Evolutionary conservation across 768 basidiomycete genomes (phyloP).

Genomic region (Auricularia sp.): DNA sequence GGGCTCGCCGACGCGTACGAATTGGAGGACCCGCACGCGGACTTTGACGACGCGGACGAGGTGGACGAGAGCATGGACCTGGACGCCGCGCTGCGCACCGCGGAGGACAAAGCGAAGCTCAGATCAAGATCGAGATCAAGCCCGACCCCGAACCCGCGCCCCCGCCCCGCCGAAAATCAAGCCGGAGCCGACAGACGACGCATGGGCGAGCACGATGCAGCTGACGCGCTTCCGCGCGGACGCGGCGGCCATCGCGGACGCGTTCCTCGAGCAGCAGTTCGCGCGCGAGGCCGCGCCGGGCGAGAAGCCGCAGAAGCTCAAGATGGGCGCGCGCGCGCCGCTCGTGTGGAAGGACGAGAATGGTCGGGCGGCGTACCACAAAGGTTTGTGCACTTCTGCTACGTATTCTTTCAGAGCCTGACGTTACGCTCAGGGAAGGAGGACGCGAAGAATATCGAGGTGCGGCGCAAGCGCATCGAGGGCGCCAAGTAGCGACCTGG

Average conservation of each 20-base stretch:
- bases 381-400: not conserved
- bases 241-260: slow-evolving; percentile 5
- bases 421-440: not conserved
- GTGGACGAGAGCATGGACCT: slow-evolving; percentile 5
- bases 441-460: slow-evolving; percentile 6
- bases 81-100: slow-evolving; percentile 4
- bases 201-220: slow-evolving; percentile 4
- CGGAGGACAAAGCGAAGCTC: slow-evolving; percentile 4
- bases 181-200: slow-evolving; percentile 1
- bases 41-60: slow-evolving; percentile 2
- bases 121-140: not conserved
- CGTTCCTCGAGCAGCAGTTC: not conserved
- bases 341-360: not conserved
- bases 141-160: not conserved
- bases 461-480: slow-evolving; percentile 5
- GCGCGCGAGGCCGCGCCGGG: too few species aligned
- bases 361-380: not conserved
- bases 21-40: not conserved
- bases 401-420: not conserved
- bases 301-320: slow-evolving; percentile 2
- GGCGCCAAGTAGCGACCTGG: not conserved
- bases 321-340: not conserved
- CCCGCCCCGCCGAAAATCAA: not conserved
- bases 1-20: not conserved
- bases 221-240: slow-evolving; percentile 6